phyloP scores from a whole-genome alignment of 2,329 filamentous ascomycete species.

The Chaetomium sp. region DNA sequence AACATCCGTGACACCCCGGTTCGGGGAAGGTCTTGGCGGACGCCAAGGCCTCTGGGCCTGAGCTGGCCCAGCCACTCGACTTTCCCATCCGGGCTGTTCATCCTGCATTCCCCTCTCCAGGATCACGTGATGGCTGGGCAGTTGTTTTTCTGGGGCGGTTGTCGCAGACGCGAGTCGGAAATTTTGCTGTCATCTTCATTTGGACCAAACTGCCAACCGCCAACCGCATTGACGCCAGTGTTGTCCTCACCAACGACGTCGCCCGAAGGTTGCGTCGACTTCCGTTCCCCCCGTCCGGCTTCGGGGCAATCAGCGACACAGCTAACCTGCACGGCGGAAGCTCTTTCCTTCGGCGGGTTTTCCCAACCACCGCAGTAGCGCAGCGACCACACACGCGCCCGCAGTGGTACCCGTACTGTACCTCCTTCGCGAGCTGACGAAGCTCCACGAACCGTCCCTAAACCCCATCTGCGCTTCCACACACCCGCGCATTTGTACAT shows the following conservation, averaged over 20 bases:
- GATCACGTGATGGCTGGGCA: constrained; percentile 24
- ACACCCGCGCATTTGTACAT: background rate
- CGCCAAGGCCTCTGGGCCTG: background rate
- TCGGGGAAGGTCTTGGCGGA: no score
- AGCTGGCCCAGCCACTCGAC: constrained; percentile 13
- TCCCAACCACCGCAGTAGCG: constrained; percentile 15
- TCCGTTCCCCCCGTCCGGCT: constrained; percentile 1
- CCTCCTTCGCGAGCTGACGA: constrained; percentile 3
- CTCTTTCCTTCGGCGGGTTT: constrained; percentile 6
- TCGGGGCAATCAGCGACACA: background rate
- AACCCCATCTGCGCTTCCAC: background rate
- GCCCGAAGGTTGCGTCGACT: constrained; percentile 4
- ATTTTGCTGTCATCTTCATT: constrained; percentile 24
- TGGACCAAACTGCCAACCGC: constrained; percentile 16
- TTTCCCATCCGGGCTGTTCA: constrained; percentile 5
- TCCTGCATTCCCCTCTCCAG: background rate
- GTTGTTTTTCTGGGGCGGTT: constrained; percentile 4
- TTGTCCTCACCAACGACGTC: constrained; percentile 16
- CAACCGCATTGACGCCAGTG: constrained; percentile 21
- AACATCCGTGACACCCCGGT: no score
- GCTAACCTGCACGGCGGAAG: background rate
- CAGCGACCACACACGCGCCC: constrained; percentile 3
- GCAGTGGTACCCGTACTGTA: background rate
- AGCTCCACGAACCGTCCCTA: background rate
- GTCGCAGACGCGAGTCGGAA: constrained; percentile 19